These are phyloP conservation scores for Papiliotrema terrestris DNA, from an alignment of 1,284 basidiomycete genomes.

Conservation along the genomic window DNA sequence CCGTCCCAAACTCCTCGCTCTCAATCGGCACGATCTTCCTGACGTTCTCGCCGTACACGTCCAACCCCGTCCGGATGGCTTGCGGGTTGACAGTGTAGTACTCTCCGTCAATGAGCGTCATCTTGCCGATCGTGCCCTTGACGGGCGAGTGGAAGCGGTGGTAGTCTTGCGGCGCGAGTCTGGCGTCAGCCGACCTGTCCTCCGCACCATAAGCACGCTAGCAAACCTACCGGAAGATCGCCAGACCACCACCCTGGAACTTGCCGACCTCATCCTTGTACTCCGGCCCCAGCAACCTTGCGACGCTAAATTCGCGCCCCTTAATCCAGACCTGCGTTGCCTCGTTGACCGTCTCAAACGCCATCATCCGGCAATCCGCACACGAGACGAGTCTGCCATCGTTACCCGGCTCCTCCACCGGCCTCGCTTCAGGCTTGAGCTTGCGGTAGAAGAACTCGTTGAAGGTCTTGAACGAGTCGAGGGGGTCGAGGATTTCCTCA, in stretches of 20 bases:
- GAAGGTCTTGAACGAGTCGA: constrained; percentile 84
- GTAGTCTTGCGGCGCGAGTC: constrained; percentile 90
- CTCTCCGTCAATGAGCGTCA: constrained; percentile 76
- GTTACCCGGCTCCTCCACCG: constrained; percentile 68
- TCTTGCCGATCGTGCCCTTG: constrained; percentile 73
- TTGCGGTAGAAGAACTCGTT: constrained; percentile 87
- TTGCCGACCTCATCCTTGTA: constrained; percentile 65
- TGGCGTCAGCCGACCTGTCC: constrained; percentile 4
- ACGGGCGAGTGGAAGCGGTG: constrained; percentile 95
- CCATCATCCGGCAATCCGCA: constrained; percentile 93
- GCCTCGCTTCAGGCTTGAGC: constrained; percentile 77
- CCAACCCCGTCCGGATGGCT: constrained; percentile 54
- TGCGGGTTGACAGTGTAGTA: constrained; percentile 84
- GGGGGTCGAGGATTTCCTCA: constrained; percentile 75
- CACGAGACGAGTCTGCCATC: constrained; percentile 74
- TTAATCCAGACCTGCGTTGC: constrained; percentile 96
- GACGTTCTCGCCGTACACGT: constrained; percentile 92
- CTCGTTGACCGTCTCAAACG: constrained; percentile 76
- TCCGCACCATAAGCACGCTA: background rate
- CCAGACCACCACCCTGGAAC: constrained; percentile 67
- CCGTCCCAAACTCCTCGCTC: constrained; percentile 76
- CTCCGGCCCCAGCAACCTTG: constrained; percentile 70
- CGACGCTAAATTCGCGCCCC: constrained; percentile 84
- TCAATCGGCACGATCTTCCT: constrained; percentile 86
- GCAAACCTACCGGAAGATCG: constrained; percentile 63